These are phyloP conservation scores for Filobasidium wieringae DNA, from an alignment of 768 basidiomycete genomes.

Conservation along the genomic window DNA sequence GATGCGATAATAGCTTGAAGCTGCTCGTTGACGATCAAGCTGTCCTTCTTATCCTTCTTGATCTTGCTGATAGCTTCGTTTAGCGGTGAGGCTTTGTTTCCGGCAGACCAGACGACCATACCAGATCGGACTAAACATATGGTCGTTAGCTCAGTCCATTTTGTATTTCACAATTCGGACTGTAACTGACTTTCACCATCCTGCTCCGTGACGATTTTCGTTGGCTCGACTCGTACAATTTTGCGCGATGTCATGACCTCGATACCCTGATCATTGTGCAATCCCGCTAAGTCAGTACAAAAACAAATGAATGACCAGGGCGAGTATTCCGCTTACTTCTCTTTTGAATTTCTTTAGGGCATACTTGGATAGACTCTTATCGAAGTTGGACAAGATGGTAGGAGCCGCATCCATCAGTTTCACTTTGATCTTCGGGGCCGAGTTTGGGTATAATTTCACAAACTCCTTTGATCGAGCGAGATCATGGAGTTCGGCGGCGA, in stretches of 20 bases:
- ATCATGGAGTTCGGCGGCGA: constrained; percentile 71
- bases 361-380: constrained; percentile 42
- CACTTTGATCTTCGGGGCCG: constrained; percentile 43
- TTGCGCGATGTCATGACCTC: constrained; percentile 16
- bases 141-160: not conserved
- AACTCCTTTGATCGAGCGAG: constrained; percentile 43
- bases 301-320: too few relatives aligned
- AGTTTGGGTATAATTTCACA: constrained; percentile 45
- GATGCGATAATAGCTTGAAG: constrained; percentile 50
- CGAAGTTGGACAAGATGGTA: constrained; percentile 62
- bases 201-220: constrained; percentile 18
- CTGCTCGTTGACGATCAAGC: constrained; percentile 47
- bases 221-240: constrained; percentile 20
- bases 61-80: constrained; percentile 52
- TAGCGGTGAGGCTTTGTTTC: constrained; percentile 69
- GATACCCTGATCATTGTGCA: constrained; percentile 18
- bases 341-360: constrained; percentile 46
- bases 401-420: constrained; percentile 73
- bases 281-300: too few relatives aligned
- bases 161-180: not conserved
- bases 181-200: constrained; percentile 51
- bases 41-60: constrained; percentile 48
- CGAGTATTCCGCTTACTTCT: constrained; percentile 41
- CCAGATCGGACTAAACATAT: constrained; percentile 56
- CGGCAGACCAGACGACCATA: constrained; percentile 77